phyloP scores from a whole-genome alignment of 148 eudicot species.

The Amaranthus palmeri region DNA sequence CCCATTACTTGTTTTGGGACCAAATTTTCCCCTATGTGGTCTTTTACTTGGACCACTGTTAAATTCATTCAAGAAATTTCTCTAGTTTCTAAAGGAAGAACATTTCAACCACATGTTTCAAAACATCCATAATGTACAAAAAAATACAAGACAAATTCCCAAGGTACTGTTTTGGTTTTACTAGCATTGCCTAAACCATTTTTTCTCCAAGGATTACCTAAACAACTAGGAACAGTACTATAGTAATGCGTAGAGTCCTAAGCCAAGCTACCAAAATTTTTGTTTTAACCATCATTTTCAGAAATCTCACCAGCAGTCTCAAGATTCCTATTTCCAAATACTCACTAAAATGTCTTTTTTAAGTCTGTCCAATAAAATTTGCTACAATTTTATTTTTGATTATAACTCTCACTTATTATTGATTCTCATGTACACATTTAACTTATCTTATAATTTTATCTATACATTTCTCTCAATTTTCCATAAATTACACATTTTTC shows the following conservation, averaged over 20 bases:
- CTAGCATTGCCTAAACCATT: slow-evolving; percentile 9
- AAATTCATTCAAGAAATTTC: background rate
- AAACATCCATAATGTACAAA: background rate
- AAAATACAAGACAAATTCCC: background rate
- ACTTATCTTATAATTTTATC: too few species aligned
- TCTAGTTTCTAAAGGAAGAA: background rate
- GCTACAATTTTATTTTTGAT: too few species aligned
- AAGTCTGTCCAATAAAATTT: too few species aligned
- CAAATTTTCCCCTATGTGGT: too few species aligned
- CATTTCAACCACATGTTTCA: background rate
- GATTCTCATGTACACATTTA: too few species aligned
- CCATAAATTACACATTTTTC: too few species aligned
- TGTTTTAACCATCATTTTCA: slow-evolving; percentile 1
- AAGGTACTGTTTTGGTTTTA: background rate
- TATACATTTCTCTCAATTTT: too few species aligned
- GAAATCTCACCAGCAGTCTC: background rate
- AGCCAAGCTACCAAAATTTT: background rate
- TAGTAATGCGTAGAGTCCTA: slow-evolving; percentile 9
- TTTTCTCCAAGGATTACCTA: slow-evolving; percentile 8
- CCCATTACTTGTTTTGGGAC: too few species aligned
- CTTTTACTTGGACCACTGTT: background rate
- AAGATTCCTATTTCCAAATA: too few species aligned
- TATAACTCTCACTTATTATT: too few species aligned
- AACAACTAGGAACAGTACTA: background rate
- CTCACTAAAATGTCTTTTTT: too few species aligned